Conservation (phyloP, 2,329 filamentous ascomycete species). For the Dothidotthia symphoricarpi region DNA sequence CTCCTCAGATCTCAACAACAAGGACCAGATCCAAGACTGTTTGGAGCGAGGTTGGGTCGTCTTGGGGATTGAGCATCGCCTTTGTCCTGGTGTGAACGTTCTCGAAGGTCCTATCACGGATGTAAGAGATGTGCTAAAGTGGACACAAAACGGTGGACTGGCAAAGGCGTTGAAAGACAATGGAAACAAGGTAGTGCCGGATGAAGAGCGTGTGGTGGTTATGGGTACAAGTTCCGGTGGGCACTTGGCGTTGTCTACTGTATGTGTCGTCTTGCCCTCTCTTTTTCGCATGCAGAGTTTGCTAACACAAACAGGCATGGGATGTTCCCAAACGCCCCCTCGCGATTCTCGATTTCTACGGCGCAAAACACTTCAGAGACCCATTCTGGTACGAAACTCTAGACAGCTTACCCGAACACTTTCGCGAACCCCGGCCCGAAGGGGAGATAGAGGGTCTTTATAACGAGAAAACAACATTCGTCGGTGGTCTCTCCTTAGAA, state of each 20-base stretch:
- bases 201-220: slow-evolving; percentile 6
- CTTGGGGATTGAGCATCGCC: slow-evolving; percentile 10
- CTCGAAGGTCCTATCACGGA: slow-evolving; percentile 15
- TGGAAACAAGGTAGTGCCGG: background rate
- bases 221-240: slow-evolving; percentile 16
- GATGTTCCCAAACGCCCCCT: slow-evolving; percentile 3
- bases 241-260: slow-evolving; percentile 9
- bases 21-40: slow-evolving; percentile 15
- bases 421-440: slow-evolving; percentile 1
- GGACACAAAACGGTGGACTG: slow-evolving; percentile 10
- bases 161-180: background rate
- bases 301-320: slow-evolving; percentile 7
- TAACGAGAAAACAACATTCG: slow-evolving; percentile 8
- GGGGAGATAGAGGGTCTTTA: slow-evolving; percentile 1
- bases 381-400: slow-evolving; percentile 11
- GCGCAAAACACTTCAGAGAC: slow-evolving; percentile 12
- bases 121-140: slow-evolving; percentile 9
- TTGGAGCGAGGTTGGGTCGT: slow-evolving; percentile 10
- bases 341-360: slow-evolving; percentile 16
- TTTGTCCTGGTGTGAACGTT: slow-evolving; percentile 15
- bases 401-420: slow-evolving; percentile 5
- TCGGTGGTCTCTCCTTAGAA: slow-evolving; percentile 17
- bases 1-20: slow-evolving; percentile 8
- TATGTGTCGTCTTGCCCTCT: background rate
- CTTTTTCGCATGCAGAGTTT: too few relatives aligned